Base-by-base conservation (phyloP, 441 rosid species). In the Geranium incanum region DNA sequence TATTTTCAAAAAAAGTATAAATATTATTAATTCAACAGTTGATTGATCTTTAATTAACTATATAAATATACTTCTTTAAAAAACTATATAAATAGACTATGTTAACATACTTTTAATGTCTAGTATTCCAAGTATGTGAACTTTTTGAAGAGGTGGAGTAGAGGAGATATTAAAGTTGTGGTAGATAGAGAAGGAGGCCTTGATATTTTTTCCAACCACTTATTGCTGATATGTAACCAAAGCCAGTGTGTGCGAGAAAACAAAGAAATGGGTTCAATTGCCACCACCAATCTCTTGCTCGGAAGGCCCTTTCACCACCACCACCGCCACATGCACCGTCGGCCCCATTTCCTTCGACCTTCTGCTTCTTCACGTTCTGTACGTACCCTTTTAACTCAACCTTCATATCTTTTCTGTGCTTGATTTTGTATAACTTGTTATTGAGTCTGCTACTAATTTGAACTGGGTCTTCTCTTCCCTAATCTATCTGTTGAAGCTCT, bases 381-480 rank as follows among this genome's bases (percentile, higher is more conserved):
- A 45, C 13, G 52, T 45, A 45, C 52, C n/a, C 52, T 45, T 7
- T 45, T 45, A 9, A 45, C 52, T 6, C 52, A 6, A 7, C 3
- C 52, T 45, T 45, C 52, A 45, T 45, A 6, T 9, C 3, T 45
- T 6, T 7, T 8, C n/a, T 12, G n/a, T 45, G 12, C 3, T 9
- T 45, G n/a, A 6, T 45, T 45, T 45, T 43, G 52, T 43, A 11
- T 43, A 43, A 11, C 52, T 6, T 43, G 52, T 7, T 43, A 43
- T 6, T 43, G 52, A 5, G 1, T 43, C 52, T 43, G 52, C 52
- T 0, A 5, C 12, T 6, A 43, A 45, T 45, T 9, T 45, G 52
- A 45, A 45, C 52, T 45, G 52, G 52, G 52, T 45, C 52, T 45
- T 45, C 52, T 45, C 52, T 45, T 45, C n/a, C 52, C 52, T 45